These are phyloP conservation scores for Fomitopsis schrenkii DNA, from an alignment of 1,284 basidiomycete species.

Conservation along the genomic window DNA sequence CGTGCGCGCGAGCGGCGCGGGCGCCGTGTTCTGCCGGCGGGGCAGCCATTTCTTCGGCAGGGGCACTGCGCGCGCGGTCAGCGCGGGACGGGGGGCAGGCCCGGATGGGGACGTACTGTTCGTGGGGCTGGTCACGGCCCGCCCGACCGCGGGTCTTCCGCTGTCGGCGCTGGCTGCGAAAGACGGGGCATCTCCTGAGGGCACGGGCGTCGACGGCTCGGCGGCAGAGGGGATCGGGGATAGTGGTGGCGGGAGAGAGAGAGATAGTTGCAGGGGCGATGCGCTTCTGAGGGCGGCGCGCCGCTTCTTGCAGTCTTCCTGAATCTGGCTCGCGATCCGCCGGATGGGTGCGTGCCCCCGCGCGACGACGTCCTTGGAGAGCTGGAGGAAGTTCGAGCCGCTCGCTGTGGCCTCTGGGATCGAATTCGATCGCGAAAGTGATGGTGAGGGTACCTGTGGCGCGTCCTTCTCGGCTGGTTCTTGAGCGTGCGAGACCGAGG, in stretches of 20 bases:
- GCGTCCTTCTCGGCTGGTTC: background rate
- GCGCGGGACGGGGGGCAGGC: background rate
- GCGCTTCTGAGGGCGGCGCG: background rate
- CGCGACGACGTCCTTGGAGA: background rate
- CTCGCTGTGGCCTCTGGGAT: background rate
- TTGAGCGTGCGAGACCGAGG: background rate
- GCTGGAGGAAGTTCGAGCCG: background rate
- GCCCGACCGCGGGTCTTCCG: background rate
- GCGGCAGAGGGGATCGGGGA: background rate
- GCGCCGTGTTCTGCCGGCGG: constrained; percentile 5
- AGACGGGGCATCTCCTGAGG: too few relatives aligned
- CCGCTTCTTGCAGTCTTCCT: background rate
- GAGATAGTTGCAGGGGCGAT: background rate
- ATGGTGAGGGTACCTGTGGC: too few relatives aligned
- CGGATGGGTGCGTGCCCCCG: background rate
- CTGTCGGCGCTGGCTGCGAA: background rate
- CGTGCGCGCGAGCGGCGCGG: constrained; percentile 36
- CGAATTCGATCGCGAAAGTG: background rate
- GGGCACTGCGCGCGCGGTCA: background rate
- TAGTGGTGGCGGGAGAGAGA: background rate
- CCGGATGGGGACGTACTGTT: background rate
- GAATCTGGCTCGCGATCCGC: background rate
- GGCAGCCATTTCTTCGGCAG: background rate
- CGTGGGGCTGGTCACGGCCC: background rate
- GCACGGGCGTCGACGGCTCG: background rate